A percentile compares a stretch with the other conserved stretches of the same genome.
Conservation (phyloP, 2,329 filamentous ascomycete species). For the Nemania sp. region DNA sequence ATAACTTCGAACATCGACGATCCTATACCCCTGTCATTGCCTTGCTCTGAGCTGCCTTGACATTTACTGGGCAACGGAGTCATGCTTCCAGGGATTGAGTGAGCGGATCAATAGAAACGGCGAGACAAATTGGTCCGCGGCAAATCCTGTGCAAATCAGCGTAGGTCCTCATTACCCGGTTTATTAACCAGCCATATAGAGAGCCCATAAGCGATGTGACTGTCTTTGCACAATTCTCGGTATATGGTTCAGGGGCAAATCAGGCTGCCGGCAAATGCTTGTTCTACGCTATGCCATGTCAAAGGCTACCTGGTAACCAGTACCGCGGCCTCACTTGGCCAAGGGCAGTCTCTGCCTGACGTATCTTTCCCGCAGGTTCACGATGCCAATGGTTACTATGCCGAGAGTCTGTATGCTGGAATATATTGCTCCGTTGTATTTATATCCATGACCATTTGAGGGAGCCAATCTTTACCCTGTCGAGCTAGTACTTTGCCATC, state of each 20-base stretch:
- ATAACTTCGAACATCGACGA: not conserved
- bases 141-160: conserved; percentile 26
- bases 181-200: conserved; percentile 23
- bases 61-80: not conserved
- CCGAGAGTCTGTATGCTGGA: conserved; percentile 11
- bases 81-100: conserved; percentile 1
- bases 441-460: not conserved
- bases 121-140: conserved; percentile 9
- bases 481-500: not conserved
- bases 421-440: conserved; percentile 2
- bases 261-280: conserved; percentile 17
- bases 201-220: conserved; percentile 5
- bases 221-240: conserved; percentile 20
- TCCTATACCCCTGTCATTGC: not conserved
- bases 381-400: conserved; percentile 4
- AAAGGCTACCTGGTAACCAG: not conserved
- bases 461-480: not conserved
- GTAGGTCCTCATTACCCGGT: conserved; percentile 20
- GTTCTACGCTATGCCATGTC: not conserved
- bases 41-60: not conserved
- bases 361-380: not conserved
- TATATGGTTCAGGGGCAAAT: conserved; percentile 7
- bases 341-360: not conserved
- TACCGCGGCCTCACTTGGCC: not conserved
- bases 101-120: conserved; percentile 15